Evolutionary conservation across 1,284 basidiomycete species (phyloP).

Genomic region (Lignosus rhinocerotis): DNA sequence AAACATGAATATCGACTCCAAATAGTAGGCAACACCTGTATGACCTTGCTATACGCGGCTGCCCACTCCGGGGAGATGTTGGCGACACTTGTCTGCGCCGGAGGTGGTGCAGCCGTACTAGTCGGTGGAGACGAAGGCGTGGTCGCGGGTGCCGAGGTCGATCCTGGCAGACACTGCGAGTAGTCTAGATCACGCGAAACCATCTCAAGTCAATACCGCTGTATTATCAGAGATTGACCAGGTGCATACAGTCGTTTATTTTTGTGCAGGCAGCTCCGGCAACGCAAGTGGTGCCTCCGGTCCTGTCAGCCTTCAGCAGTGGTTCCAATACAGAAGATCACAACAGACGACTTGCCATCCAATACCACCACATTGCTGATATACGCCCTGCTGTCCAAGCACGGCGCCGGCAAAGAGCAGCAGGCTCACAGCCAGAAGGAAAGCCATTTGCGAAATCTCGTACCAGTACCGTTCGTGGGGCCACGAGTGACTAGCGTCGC

Average conservation of each 20-base stretch:
- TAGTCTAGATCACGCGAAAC: slow-evolving; percentile 37
- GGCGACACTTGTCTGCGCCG: slow-evolving; percentile 32
- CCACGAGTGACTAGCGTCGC: background rate
- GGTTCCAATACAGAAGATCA: background rate
- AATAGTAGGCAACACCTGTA: background rate
- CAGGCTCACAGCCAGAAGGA: slow-evolving; percentile 13
- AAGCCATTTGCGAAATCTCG: slow-evolving; percentile 18
- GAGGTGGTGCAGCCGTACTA: slow-evolving; percentile 33
- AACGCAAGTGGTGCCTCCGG: slow-evolving; percentile 46
- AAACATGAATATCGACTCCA: background rate
- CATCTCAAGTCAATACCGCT: background rate
- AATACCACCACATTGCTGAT: slow-evolving; percentile 50
- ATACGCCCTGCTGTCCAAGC: slow-evolving; percentile 34
- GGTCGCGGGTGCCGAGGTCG: slow-evolving; percentile 42
- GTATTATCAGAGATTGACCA: background rate
- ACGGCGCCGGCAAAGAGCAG: slow-evolving; percentile 19
- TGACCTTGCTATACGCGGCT: slow-evolving; percentile 53
- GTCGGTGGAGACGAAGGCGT: slow-evolving; percentile 57
- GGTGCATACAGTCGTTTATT: slow-evolving; percentile 43
- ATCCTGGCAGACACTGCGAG: slow-evolving; percentile 47
- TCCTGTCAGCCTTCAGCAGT: slow-evolving; percentile 32
- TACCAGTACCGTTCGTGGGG: background rate
- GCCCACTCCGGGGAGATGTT: slow-evolving; percentile 56
- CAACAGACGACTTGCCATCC: slow-evolving; percentile 42
- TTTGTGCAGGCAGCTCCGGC: slow-evolving; percentile 41